Conservation (phyloP, 176 grass and related monocot genomes). For the Tillandsia fasciculata region DNA sequence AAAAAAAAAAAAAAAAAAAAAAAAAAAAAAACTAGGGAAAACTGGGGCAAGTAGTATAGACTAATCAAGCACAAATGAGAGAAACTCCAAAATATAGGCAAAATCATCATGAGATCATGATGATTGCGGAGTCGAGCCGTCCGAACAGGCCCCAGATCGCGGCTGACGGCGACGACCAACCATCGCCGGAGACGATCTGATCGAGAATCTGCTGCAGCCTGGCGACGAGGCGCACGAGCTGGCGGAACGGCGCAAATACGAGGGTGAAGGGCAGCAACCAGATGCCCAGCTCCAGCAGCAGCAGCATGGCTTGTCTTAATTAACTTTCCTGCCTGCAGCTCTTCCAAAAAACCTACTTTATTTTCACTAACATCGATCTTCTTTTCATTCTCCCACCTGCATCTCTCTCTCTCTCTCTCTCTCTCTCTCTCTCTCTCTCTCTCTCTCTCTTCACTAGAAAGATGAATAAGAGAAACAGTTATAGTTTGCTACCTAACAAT, state of each 20-base stretch:
- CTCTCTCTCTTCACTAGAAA: too few relatives aligned
- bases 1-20: not conserved
- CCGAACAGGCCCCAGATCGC: constrained; percentile 43
- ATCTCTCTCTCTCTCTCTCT: too few relatives aligned
- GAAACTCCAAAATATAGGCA: not conserved
- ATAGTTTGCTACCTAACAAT: too few relatives aligned
- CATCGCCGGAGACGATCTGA: constrained; percentile 21
- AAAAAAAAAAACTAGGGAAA: too few relatives aligned
- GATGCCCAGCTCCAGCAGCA: constrained; percentile 61
- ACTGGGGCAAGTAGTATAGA: too few relatives aligned
- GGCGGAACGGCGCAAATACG: constrained; percentile 42
- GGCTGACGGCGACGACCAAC: constrained; percentile 2
- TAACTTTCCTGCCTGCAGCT: too few relatives aligned
- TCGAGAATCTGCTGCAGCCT: constrained; percentile 44
- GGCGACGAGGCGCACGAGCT: constrained; percentile 39
- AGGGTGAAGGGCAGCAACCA: constrained; percentile 70
- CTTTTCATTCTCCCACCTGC: too few relatives aligned
- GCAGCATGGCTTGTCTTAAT: constrained; percentile 4
- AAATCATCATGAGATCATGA: constrained; percentile 34
- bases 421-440: too few relatives aligned
- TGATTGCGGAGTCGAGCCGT: constrained; percentile 48
- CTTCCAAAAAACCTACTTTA: too few relatives aligned
- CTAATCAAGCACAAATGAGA: too few relatives aligned
- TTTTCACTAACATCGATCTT: too few relatives aligned
- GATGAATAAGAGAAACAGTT: too few relatives aligned